Percentiles rank a stretch among this genome's conserved stretches.
Conservation (phyloP, 2,329 filamentous ascomycete species). For the Macrophomina pseudophaseolina region DNA sequence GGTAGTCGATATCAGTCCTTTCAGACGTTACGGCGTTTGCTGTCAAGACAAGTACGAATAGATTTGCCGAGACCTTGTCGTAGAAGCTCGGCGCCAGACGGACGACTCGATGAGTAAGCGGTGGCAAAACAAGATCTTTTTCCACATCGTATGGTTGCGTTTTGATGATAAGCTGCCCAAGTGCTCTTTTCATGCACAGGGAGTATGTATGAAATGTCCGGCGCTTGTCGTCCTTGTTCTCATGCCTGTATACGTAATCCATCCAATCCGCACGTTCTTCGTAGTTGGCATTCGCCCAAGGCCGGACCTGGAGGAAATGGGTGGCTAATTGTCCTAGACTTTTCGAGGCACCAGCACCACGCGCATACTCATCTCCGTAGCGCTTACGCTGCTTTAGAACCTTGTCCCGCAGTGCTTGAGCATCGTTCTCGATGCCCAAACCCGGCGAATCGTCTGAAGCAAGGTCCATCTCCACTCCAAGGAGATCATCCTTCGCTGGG, state of each 20-base stretch:
- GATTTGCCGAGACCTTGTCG: slow-evolving; percentile 80
- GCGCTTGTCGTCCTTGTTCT: slow-evolving; percentile 47
- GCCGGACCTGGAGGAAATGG: slow-evolving; percentile 75
- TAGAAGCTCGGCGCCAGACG: slow-evolving; percentile 81
- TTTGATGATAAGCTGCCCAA: slow-evolving; percentile 82
- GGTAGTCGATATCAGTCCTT: slow-evolving; percentile 80
- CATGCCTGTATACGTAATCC: slow-evolving; percentile 66
- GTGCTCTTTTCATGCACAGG: slow-evolving; percentile 67
- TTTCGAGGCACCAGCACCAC: slow-evolving; percentile 52
- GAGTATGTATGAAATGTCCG: slow-evolving; percentile 61
- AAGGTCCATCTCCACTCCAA: slow-evolving; percentile 71
- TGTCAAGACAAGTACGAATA: slow-evolving; percentile 83
- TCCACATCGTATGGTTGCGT: slow-evolving; percentile 75
- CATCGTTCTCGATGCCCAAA: slow-evolving; percentile 34
- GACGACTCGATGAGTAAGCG: slow-evolving; percentile 72
- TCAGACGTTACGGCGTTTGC: slow-evolving; percentile 90
- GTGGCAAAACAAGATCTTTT: slow-evolving; percentile 68
- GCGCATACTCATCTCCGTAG: slow-evolving; percentile 48
- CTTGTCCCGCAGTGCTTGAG: slow-evolving; percentile 31
- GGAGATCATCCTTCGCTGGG: slow-evolving; percentile 75
- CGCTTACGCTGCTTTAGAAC: slow-evolving; percentile 48
- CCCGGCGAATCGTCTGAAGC: slow-evolving; percentile 39
- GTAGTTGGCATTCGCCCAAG: slow-evolving; percentile 72
- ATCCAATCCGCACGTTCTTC: slow-evolving; percentile 73
- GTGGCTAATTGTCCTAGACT: slow-evolving; percentile 68